Conservation (phyloP, 106 monocot genomes). For the Acorus calamus region DNA sequence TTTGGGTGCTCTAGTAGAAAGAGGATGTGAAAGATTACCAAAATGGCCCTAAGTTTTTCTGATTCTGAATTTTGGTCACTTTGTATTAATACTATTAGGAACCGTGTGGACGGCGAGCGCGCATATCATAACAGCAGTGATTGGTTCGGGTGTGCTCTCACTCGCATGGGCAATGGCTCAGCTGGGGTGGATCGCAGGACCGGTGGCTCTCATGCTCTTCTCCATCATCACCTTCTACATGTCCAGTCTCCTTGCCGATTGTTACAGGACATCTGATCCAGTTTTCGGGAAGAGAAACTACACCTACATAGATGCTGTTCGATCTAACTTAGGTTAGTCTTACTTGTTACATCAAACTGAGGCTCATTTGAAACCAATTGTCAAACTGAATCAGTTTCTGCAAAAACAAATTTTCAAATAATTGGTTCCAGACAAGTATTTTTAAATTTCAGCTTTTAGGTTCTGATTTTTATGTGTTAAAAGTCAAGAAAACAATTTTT, state of each 20-base stretch:
- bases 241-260: constrained; percentile 39
- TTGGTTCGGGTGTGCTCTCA: constrained; percentile 61
- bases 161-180: constrained; percentile 46
- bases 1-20: no score
- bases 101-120: constrained; percentile 63
- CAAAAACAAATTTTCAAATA: no score
- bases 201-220: constrained; percentile 26
- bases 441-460: no score
- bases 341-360: no score
- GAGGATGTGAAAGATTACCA: no score
- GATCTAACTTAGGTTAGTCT: constrained; percentile 21
- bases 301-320: constrained; percentile 39
- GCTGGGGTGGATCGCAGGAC: constrained; percentile 42
- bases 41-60: no score
- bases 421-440: no score
- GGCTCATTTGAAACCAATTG: no score
- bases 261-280: constrained; percentile 35
- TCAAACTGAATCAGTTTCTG: no score
- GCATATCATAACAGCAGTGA: constrained; percentile 66
- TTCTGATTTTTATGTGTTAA: no score
- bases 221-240: constrained; percentile 42
- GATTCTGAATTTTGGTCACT: no score
- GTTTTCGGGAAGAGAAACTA: constrained; percentile 25
- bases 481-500: no score
- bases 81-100: constrained; percentile 13